These are phyloP conservation scores for Aspergillus hiratsukae DNA, from an alignment of 2,329 filamentous ascomycete species.

Conservation along the genomic window DNA sequence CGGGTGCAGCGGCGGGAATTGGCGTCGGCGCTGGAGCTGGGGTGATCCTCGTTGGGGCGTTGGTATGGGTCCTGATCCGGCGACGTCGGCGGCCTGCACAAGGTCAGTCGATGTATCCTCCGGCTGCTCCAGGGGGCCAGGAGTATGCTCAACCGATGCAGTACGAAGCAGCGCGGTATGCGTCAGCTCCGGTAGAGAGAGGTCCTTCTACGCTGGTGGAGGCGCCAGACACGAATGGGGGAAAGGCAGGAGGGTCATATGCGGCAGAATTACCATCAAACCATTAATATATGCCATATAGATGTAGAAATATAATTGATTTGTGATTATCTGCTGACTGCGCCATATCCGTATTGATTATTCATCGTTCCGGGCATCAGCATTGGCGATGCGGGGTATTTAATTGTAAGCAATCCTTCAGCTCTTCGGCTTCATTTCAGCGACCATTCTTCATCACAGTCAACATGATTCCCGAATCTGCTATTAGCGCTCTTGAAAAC, in stretches of 20 bases:
- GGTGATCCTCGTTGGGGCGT: not conserved
- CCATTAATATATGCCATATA: not conserved
- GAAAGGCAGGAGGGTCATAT: not conserved
- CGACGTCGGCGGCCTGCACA: not conserved
- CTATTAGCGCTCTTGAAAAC: conserved; percentile 6
- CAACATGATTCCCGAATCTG: conserved; percentile 3
- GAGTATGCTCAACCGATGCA: not conserved
- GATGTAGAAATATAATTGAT: no score
- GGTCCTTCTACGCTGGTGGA: not conserved
- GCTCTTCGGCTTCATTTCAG: not conserved
- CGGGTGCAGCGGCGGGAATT: not conserved
- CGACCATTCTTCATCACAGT: not conserved
- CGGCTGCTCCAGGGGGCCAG: not conserved
- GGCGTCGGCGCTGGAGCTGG: conserved; percentile 3
- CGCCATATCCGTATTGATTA: no score
- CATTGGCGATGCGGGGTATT: not conserved
- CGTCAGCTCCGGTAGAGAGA: not conserved
- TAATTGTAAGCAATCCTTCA: not conserved
- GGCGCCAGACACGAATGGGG: not conserved
- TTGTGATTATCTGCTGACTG: no score
- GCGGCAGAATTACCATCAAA: not conserved
- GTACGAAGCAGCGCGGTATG: not conserved
- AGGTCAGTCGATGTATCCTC: not conserved
- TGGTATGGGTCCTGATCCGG: not conserved
- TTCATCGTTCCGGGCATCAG: no score